Percentiles rank a stretch among this genome's conserved stretches.
These are phyloP conservation scores for Phytophthora quininea DNA, from an alignment of 352 stramenopile genomes.

Conservation along the genomic window DNA sequence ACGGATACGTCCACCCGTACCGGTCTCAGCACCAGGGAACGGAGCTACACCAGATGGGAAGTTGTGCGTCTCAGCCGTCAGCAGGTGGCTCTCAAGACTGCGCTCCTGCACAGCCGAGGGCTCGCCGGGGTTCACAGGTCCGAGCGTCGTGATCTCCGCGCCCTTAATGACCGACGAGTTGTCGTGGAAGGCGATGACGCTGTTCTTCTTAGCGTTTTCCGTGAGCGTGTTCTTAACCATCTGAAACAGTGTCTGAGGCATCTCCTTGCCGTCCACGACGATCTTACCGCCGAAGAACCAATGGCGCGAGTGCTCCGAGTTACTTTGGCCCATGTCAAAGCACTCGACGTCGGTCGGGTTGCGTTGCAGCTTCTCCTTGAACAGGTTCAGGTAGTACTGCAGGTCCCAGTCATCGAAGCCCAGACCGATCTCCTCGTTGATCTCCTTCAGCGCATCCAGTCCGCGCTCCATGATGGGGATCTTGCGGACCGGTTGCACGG, in stretches of 20 bases:
- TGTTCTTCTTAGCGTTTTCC: conserved; percentile 91
- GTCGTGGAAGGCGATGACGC: conserved; percentile 99
- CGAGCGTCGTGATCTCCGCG: conserved; percentile 89
- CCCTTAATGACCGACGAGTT: conserved; percentile 98
- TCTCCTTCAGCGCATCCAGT: conserved; percentile 93
- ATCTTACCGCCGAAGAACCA: conserved; percentile 99
- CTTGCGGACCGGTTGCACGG: conserved; percentile 84
- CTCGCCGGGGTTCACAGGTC: conserved; percentile 61
- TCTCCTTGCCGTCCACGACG: conserved; percentile 97
- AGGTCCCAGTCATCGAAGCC: conserved; percentile 99
- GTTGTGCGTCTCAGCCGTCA: conserved; percentile 99
- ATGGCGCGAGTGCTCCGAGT: conserved; percentile 99
- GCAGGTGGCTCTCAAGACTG: conserved; percentile 91
- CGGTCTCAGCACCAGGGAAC: conserved; percentile 96
- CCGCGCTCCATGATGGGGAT: conserved; percentile 96
- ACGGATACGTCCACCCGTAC: conserved; percentile 97
- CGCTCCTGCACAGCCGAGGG: conserved; percentile 73
- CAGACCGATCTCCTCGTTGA: conserved; percentile 95
- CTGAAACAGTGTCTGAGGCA: conserved; percentile 97
- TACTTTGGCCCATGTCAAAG: conserved; percentile 99
- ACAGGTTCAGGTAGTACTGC: conserved; percentile 98
- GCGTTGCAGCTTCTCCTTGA: conserved; percentile 95
- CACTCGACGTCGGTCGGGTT: conserved; percentile 99
- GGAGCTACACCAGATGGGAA: conserved; percentile 97
- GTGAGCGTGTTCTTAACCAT: conserved; percentile 99